A percentile compares a stretch with the other conserved stretches of the same genome.
Conservation (phyloP, 169 alveolate genomes). For the Plasmodium cynomolgi region DNA sequence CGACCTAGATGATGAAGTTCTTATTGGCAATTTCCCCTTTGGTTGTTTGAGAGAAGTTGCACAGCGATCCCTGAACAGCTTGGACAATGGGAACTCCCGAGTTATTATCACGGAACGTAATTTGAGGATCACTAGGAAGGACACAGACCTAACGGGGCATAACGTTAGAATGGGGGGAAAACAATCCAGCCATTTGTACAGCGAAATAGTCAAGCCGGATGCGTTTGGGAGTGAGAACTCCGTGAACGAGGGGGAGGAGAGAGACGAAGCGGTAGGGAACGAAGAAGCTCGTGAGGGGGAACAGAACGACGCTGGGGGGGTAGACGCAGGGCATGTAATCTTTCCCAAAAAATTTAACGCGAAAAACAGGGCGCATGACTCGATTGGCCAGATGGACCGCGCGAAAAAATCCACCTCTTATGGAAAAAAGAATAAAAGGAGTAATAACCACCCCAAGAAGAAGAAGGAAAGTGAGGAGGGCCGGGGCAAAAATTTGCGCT, state of each 20-base stretch:
- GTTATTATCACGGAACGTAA: background rate
- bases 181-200: slow-evolving; percentile 36
- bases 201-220: slow-evolving; percentile 9
- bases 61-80: background rate
- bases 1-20: slow-evolving; percentile 28
- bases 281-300: background rate
- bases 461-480: background rate
- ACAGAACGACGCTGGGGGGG: background rate
- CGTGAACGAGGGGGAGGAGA: background rate
- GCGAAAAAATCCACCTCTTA: background rate
- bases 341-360: background rate
- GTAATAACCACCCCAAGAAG: background rate
- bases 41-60: background rate
- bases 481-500: background rate
- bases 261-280: background rate
- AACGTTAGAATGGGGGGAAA: background rate
- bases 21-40: slow-evolving; percentile 7
- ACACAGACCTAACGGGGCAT: background rate
- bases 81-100: background rate
- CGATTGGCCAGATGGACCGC: background rate
- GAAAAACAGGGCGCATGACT: background rate
- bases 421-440: background rate
- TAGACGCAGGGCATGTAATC: background rate
- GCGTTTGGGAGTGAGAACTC: background rate
- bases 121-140: background rate